phyloP scores from a whole-genome alignment of 257 asterid genomes.

The Solanum lycopersicoides region DNA sequence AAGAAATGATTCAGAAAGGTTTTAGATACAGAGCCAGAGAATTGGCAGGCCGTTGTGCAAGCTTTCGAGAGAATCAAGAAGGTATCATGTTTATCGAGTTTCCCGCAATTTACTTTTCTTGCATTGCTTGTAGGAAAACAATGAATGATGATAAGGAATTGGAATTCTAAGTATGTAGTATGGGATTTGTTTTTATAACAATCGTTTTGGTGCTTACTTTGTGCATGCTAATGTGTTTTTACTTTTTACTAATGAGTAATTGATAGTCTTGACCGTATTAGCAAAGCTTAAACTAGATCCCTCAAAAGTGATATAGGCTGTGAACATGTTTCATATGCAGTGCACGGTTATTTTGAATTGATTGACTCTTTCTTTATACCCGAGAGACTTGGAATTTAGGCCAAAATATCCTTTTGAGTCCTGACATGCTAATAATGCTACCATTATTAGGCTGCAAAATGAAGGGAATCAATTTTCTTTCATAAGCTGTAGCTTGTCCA shows the following conservation, averaged over 20 bases:
- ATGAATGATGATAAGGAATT: not conserved
- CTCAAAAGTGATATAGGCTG: not conserved
- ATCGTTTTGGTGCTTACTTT: not conserved
- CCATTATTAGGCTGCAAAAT: not conserved
- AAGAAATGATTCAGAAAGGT: conserved; percentile 56
- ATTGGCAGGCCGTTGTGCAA: conserved; percentile 84
- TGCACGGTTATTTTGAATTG: not conserved
- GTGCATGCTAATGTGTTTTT: not conserved
- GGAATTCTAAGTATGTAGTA: not conserved
- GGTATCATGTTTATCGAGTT: conserved; percentile 30
- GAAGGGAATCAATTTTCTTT: not conserved
- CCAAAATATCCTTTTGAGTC: not conserved
- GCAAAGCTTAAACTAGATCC: not conserved
- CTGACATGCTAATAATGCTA: not conserved
- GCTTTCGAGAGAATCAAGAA: conserved; percentile 89
- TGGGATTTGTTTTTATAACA: not conserved
- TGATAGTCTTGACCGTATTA: not conserved
- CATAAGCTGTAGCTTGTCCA: not conserved
- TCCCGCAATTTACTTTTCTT: not conserved
- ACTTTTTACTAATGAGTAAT: not conserved
- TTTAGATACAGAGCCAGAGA: conserved; percentile 76
- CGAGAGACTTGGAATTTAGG: not conserved
- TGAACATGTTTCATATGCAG: not conserved
- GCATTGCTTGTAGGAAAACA: not conserved
- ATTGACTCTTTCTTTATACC: not conserved